Evolutionary conservation across 2,329 filamentous ascomycete genomes (phyloP), one percentile per base, ranked within the genome.

Genomic region (Exophiala xenobiotica): DNA sequence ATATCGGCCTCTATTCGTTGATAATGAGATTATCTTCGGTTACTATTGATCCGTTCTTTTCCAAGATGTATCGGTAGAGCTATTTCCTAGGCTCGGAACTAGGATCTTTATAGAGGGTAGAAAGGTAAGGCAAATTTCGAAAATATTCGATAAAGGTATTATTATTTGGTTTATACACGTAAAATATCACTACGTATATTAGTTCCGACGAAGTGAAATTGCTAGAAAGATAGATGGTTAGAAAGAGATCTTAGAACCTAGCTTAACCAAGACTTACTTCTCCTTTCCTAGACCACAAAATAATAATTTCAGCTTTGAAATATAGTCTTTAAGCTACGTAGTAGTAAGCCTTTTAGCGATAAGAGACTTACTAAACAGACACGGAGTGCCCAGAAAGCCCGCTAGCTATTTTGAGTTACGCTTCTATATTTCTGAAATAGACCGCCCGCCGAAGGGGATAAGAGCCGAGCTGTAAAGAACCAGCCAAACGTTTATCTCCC

Each of bases 281-380:
- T n/a, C n/a, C 18, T 22, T 11, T 39, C 18, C 37, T 39, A 6
- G 16, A 22, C 37, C 37, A 39, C n/a, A n/a, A n/a, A n/a, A 39
- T 39, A 39, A 22, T 6, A 14, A 20, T 18, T 39, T 8, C 37
- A 39, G 16, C 16, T 39, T 39, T n/a, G n/a, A n/a, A 8, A 18
- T n/a, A 39, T 39, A 39, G 37, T 39, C 37, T 39, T 39, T 5
- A 39, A 39, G 37, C 16, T n/a, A 39, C n/a, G n/a, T n/a, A n/a
- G n/a, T 39, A 22, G 37, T 39, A 22, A 39, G 37, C 7, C 11
- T 39, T 8, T 22, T 39, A 14, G 8, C 16, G 37, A 19, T 39
- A 18, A 39, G 37, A 19, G 37, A 18, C 12, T 39, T 39, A 18
- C 37, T 19, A 39, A n/a, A n/a, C 12, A 39, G 37, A 39, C 37